Conservation (phyloP, 1,139 yeast species). For the Diutina rugosa region DNA sequence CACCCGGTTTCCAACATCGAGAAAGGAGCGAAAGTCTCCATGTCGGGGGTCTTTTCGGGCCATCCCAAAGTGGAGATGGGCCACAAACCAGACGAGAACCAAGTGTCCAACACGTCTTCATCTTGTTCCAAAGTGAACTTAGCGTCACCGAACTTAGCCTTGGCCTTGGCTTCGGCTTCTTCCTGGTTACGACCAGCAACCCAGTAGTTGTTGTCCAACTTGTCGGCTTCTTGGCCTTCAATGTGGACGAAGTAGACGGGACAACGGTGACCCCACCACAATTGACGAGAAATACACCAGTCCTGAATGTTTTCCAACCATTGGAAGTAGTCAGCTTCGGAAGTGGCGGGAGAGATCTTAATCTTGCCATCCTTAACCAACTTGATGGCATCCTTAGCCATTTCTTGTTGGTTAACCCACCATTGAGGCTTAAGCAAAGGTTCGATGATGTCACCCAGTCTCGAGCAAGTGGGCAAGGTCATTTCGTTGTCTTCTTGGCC, state of each 20-base stretch:
- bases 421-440: constrained; percentile 97
- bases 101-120: constrained; percentile 95
- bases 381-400: constrained; percentile 80
- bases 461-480: constrained; percentile 86
- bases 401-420: constrained; percentile 92
- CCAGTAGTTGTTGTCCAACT: constrained; percentile 68
- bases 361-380: constrained; percentile 80
- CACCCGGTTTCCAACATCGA: constrained; percentile 95
- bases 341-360: constrained; percentile 73
- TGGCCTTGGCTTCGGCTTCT: constrained; percentile 81
- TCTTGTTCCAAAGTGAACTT: constrained; percentile 79
- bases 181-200: constrained; percentile 73
- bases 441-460: constrained; percentile 95
- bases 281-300: constrained; percentile 98
- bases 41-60: constrained; percentile 72
- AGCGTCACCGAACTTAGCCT: constrained; percentile 53
- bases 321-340: constrained; percentile 87
- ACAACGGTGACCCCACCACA: constrained; percentile 99
- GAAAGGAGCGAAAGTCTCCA: constrained; percentile 77
- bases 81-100: constrained; percentile 99
- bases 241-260: constrained; percentile 84
- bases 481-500: constrained; percentile 91
- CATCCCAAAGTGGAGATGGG: constrained; percentile 94
- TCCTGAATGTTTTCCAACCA: constrained; percentile 97
- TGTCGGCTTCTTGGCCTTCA: constrained; percentile 57